phyloP scores from a whole-genome alignment of 169 alveolate species.

The Eimeria praecox region DNA sequence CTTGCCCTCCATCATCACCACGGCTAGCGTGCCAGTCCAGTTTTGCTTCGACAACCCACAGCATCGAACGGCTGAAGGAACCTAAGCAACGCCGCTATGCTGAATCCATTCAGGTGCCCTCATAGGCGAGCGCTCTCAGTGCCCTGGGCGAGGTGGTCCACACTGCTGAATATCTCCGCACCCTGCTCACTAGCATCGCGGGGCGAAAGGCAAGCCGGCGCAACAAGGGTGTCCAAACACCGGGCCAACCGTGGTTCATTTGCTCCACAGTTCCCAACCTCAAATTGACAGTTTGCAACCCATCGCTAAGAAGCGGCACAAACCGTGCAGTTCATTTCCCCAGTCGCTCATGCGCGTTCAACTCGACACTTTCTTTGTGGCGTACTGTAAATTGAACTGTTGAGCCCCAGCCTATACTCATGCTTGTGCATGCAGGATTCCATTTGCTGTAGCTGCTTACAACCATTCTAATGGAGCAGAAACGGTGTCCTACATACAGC shows the following conservation, averaged over 20 bases:
- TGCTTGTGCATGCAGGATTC: background rate
- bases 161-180: background rate
- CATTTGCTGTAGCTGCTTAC: constrained; percentile 3
- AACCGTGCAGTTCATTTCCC: background rate
- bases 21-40: background rate
- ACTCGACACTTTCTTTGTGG: background rate
- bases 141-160: background rate
- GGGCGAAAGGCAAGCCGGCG: background rate
- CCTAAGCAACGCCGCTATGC: background rate
- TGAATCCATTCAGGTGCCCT: background rate
- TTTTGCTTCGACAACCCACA: background rate
- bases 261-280: background rate
- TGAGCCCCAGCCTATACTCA: background rate
- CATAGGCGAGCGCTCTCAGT: background rate
- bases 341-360: background rate
- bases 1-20: background rate
- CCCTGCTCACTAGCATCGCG: background rate
- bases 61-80: background rate
- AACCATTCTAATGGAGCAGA: background rate
- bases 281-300: background rate
- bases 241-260: background rate
- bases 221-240: background rate
- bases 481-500: background rate
- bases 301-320: background rate
- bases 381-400: background rate